Evolutionary conservation across 1,284 basidiomycete species (phyloP).

Genomic region (Mycena sp.): DNA sequence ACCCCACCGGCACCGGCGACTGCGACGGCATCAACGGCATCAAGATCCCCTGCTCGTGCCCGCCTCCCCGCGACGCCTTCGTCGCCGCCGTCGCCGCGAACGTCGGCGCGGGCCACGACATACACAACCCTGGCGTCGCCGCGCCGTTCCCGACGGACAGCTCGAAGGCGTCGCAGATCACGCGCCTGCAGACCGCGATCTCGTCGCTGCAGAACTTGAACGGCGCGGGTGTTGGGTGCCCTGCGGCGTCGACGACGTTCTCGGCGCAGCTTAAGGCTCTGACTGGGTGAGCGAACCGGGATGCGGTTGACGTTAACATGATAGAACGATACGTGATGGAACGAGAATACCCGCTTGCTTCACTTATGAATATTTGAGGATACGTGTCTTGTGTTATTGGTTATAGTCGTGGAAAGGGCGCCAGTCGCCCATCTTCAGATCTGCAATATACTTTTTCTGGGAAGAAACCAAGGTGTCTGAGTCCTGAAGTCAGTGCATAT

Average conservation of each 20-base stretch:
- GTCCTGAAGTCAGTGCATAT: no score
- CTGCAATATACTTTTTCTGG: no score
- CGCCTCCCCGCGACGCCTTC: slow-evolving; percentile 9
- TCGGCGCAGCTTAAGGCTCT: slow-evolving; percentile 56
- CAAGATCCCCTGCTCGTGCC: slow-evolving; percentile 34
- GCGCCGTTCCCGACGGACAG: slow-evolving; percentile 69
- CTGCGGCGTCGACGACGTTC: slow-evolving; percentile 61
- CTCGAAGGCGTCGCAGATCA: slow-evolving; percentile 59
- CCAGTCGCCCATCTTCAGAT: no score
- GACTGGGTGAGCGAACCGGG: background rate
- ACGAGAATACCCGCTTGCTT: no score
- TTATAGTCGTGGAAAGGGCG: no score
- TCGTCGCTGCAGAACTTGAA: slow-evolving; percentile 64
- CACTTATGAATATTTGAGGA: no score
- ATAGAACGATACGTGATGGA: no score
- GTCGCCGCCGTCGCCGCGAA: slow-evolving; percentile 60
- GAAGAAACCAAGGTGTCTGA: no score
- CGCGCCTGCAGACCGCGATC: slow-evolving; percentile 59
- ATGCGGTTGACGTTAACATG: background rate
- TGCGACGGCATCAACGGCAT: slow-evolving; percentile 34
- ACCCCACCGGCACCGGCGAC: slow-evolving; percentile 34
- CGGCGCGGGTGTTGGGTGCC: slow-evolving; percentile 63
- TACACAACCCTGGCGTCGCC: slow-evolving; percentile 65
- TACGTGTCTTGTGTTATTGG: no score
- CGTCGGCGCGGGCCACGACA: slow-evolving; percentile 64